phyloP scores from a whole-genome alignment of 176 grass and related monocot genomes.

The Rhipidocladum racemiflorum region DNA sequence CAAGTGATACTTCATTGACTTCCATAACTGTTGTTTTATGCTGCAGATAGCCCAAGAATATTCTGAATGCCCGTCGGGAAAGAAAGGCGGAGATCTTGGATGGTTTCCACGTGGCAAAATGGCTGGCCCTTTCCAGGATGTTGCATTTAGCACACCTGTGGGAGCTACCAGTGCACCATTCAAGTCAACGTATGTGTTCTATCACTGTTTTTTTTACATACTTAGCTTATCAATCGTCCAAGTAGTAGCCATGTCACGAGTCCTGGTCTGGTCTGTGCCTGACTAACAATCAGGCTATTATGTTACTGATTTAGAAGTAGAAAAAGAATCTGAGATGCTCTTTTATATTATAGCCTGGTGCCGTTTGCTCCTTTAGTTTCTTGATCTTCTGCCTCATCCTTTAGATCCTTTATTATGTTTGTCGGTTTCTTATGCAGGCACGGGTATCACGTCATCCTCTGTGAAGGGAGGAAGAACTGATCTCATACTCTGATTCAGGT shows the following conservation, averaged over 20 bases:
- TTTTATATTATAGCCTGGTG: not conserved
- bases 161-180: slow-evolving; percentile 85
- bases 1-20: not conserved
- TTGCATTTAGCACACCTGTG: slow-evolving; percentile 80
- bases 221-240: not conserved
- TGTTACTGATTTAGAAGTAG: not conserved
- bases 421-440: slow-evolving; percentile 42
- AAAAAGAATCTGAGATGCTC: not conserved
- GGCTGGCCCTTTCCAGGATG: slow-evolving; percentile 96
- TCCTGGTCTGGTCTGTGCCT: not conserved
- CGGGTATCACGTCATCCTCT: slow-evolving; percentile 82
- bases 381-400: not conserved
- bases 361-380: not conserved
- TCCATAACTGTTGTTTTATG: not conserved
- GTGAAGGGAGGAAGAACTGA: slow-evolving; percentile 88
- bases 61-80: slow-evolving; percentile 92
- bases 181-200: slow-evolving; percentile 73
- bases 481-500: not conserved
- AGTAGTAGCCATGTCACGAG: not conserved
- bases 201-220: not conserved
- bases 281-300: not conserved
- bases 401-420: not conserved
- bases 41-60: slow-evolving; percentile 72
- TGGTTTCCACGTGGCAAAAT: slow-evolving; percentile 98
- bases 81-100: slow-evolving; percentile 98